phyloP scores from a whole-genome alignment of 257 asterid genomes.

The Marsdenia floribunda region DNA sequence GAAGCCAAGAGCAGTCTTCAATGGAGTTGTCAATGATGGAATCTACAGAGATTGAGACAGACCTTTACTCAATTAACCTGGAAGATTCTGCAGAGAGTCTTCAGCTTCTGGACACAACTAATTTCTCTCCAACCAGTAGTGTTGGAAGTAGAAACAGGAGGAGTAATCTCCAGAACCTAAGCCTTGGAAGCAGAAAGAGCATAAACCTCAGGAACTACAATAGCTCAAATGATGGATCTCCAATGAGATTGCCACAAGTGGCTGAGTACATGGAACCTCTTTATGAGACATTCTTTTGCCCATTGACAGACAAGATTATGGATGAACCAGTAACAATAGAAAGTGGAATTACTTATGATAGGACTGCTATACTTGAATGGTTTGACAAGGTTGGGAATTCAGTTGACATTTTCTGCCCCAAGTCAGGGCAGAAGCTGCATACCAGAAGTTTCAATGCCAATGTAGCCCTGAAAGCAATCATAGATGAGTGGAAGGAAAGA shows the following conservation, averaged over 20 bases:
- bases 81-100: conserved; percentile 38
- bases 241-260: conserved; percentile 33
- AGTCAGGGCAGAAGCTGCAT: conserved; percentile 46
- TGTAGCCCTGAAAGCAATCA: conserved; percentile 59
- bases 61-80: conserved; percentile 52
- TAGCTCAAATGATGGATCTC: conserved; percentile 26
- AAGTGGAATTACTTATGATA: conserved; percentile 71
- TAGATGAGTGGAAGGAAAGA: conserved; percentile 72
- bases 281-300: conserved; percentile 71
- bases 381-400: conserved; percentile 27
- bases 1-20: conserved; percentile 9
- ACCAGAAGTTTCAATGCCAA: conserved; percentile 43
- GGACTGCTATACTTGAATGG: conserved; percentile 51
- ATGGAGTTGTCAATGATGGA: conserved; percentile 19
- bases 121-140: conserved; percentile 9
- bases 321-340: conserved; percentile 74
- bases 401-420: conserved; percentile 50
- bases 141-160: neutral
- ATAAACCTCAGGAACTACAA: conserved; percentile 14
- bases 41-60: conserved; percentile 35
- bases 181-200: conserved; percentile 22
- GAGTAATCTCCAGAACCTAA: conserved; percentile 14
- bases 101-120: conserved; percentile 25
- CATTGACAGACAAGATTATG: conserved; percentile 60
- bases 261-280: conserved; percentile 65